A percentile compares a stretch with the other conserved stretches of the same genome.
Conservation (phyloP, 1,284 basidiomycete species). For the Trichosporon asahii region DNA sequence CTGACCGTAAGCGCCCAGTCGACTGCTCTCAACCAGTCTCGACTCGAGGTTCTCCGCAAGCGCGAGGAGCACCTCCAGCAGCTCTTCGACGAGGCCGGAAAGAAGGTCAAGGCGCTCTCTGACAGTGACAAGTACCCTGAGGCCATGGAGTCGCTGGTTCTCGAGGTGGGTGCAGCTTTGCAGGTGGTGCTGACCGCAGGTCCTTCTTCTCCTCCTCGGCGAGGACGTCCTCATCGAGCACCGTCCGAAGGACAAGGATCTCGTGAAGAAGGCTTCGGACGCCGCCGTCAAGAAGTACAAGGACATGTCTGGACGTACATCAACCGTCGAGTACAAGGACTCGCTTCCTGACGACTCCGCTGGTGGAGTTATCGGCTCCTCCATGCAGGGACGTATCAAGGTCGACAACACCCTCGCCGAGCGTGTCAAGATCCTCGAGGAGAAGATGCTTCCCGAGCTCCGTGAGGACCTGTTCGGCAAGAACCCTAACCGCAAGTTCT, state of each 20-base stretch:
- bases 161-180: conserved; percentile 61
- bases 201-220: conserved; percentile 65
- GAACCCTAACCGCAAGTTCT: conserved; percentile 84
- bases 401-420: conserved; percentile 91
- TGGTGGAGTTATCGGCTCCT: conserved; percentile 75
- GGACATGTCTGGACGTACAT: conserved; percentile 63
- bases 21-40: conserved; percentile 92
- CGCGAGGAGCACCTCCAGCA: conserved; percentile 90
- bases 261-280: conserved; percentile 40
- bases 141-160: conserved; percentile 73
- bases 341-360: conserved; percentile 71
- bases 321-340: conserved; percentile 64
- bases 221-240: conserved; percentile 55
- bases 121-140: conserved; percentile 70
- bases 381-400: conserved; percentile 70
- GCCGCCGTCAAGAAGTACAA: conserved; percentile 43
- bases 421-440: conserved; percentile 77
- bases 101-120: conserved; percentile 63
- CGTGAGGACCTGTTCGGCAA: conserved; percentile 76
- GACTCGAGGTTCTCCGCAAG: conserved; percentile 82
- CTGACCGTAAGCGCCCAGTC: conserved; percentile 72
- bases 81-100: conserved; percentile 74
- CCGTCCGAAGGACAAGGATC: conserved; percentile 44
- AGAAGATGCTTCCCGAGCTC: conserved; percentile 92
- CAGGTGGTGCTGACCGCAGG: conserved; percentile 42